phyloP scores from a whole-genome alignment of 352 stramenopile genomes.

The Phytophthora melonis region DNA sequence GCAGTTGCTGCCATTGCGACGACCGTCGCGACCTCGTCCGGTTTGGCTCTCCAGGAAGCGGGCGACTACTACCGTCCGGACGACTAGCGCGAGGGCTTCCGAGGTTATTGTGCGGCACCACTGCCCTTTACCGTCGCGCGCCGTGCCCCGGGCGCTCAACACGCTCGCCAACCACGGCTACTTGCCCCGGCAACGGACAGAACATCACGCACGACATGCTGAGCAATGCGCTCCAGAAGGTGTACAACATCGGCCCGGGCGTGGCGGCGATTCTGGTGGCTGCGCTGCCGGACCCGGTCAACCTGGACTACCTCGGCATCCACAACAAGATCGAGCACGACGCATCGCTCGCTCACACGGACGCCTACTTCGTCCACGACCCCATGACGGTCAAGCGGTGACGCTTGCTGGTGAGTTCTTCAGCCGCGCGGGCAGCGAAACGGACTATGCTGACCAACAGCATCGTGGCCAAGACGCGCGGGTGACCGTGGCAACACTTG shows the following conservation, averaged over 20 bases:
- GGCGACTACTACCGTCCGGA: conserved; percentile 43
- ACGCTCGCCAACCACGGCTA: conserved; percentile 61
- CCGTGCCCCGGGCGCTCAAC: conserved; percentile 66
- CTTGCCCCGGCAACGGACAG: conserved; percentile 49
- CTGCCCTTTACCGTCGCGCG: conserved; percentile 34
- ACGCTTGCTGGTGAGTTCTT: conserved; percentile 42
- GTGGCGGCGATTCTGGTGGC: conserved; percentile 36
- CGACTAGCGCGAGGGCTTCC: conserved; percentile 25
- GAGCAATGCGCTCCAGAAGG: conserved; percentile 29
- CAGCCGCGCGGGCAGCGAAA: conserved; percentile 25
- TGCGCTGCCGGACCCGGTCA: conserved; percentile 34
- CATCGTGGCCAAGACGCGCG: conserved; percentile 33
- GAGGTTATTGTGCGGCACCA: conserved; percentile 37
- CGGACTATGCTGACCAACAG: conserved; percentile 34
- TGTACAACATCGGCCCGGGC: conserved; percentile 45
- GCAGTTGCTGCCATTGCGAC: conserved; percentile 9
- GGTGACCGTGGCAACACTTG: conserved; percentile 35
- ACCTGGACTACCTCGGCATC: conserved; percentile 49
- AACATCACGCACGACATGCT: conserved; percentile 43
- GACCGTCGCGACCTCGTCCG: conserved; percentile 11
- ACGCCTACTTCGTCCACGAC: conserved; percentile 46
- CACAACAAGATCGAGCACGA: conserved; percentile 64
- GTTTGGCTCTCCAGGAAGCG: conserved; percentile 18
- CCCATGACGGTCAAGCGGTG: conserved; percentile 35
- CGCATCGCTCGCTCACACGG: conserved; percentile 51